Evolutionary conservation across 176 grass and related monocot species (phyloP).

Genomic region (Rhynchospora breviuscula): DNA sequence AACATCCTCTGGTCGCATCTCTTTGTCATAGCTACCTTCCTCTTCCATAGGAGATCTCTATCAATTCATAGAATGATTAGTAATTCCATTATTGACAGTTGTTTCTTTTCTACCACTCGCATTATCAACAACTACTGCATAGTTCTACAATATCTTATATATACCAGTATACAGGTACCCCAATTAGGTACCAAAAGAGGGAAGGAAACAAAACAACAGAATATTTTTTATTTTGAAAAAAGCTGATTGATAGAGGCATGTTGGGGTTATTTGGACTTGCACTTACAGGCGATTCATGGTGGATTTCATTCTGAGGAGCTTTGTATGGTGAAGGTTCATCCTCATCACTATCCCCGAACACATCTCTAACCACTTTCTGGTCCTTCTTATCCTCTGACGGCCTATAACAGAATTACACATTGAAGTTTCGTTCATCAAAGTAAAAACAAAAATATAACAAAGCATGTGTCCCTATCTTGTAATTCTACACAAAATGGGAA

Average conservation of each 20-base stretch:
- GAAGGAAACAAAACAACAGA: background rate
- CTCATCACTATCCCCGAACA: conserved; percentile 96
- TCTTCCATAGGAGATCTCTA: conserved; percentile 72
- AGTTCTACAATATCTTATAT: background rate
- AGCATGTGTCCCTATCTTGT: background rate
- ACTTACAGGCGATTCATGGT: conserved; percentile 80
- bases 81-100: background rate
- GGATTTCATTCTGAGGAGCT: conserved; percentile 44
- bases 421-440: background rate
- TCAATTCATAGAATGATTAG: conserved; percentile 14
- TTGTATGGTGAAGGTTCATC: conserved; percentile 67
- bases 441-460: background rate
- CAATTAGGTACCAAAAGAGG: background rate
- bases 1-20: conserved; percentile 58
- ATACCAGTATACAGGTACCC: background rate
- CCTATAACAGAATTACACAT: conserved; percentile 32
- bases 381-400: conserved; percentile 51
- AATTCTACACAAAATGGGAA: background rate
- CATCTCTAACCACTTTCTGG: conserved; percentile 74
- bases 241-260: background rate
- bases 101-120: background rate
- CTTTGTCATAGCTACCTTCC: conserved; percentile 62
- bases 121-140: background rate
- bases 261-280: conserved; percentile 1
- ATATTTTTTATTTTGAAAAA: background rate